Percentiles rank a stretch among this genome's conserved stretches.
Evolutionary conservation across 176 grass and related monocot genomes (phyloP).

Genomic region (Cenchrus purpureus): DNA sequence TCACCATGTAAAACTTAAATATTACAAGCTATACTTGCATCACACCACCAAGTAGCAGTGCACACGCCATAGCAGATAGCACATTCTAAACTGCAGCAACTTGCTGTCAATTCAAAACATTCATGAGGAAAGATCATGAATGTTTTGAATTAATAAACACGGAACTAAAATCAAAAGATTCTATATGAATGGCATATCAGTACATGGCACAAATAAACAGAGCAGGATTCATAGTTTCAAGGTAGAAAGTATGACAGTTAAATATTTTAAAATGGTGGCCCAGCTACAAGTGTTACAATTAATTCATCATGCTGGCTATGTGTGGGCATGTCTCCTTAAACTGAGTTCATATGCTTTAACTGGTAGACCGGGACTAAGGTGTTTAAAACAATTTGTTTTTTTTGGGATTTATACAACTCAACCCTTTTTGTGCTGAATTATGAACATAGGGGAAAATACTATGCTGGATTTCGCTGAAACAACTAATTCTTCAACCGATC

Average conservation of each 20-base stretch:
- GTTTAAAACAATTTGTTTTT: not conserved
- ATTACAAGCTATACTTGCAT: not conserved
- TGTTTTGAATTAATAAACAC: not conserved
- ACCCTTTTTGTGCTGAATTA: not conserved
- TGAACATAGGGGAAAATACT: not conserved
- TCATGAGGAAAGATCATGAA: not conserved
- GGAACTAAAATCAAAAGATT: not conserved
- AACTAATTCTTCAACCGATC: not conserved
- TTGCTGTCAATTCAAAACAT: not conserved
- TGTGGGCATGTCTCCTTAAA: not conserved
- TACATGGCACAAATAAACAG: not conserved
- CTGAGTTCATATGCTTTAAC: constrained; percentile 13
- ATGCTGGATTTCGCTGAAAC: constrained; percentile 8
- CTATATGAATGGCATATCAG: not conserved
- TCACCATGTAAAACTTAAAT: not conserved
- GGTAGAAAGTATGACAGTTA: not conserved
- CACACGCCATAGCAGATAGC: not conserved
- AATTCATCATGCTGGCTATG: not conserved
- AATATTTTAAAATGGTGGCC: not conserved
- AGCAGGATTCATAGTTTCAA: not conserved
- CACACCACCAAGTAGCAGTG: not conserved
- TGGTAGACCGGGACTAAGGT: not conserved
- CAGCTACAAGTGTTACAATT: not conserved
- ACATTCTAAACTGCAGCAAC: constrained; percentile 1
- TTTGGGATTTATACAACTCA: not conserved